Evolutionary conservation across 148 eudicot genomes (phyloP), one percentile per base, ranked within the genome.

Genomic region (Silene uniflora): DNA sequence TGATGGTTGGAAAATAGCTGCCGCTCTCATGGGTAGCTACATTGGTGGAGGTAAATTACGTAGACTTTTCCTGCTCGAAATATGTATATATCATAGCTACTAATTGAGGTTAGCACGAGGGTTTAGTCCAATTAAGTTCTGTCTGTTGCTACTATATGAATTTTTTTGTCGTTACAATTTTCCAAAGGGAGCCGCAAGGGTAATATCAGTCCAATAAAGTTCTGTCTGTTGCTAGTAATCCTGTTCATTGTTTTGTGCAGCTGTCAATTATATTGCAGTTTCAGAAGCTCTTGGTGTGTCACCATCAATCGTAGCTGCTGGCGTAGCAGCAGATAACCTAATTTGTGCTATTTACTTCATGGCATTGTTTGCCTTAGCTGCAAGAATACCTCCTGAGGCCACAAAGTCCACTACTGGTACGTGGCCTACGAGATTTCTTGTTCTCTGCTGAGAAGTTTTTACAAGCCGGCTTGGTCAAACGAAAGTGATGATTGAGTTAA

Each of bases 321-420:
- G 98, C 52, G 85, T 91, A 74, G 98, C 98, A 72, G 98, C 93
- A 63, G 98, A 90, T 73, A 93, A 93, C 85, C 91, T 93, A 49
- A 88, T 93, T 63, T 91, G 95, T 80, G 97, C 98, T 24, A 62
- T 87, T 61, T 91, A 91, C 84, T 93, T 90, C 47, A 80, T 88
- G 86, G 65, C 87, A 56, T 81, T 91, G 71, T 91, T 91, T 79
- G 90, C 93, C 52, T 71, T 93, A 55, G 98, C 93, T 56, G 86
- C 98, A 54, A 89, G 81, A 83, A 83, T 84, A 52, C 89, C 95
- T 69, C 71, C 88, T 0, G 93, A 91, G 85, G 62, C 77, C 67
- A 77, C 86, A 73, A 71, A 81, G 29, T 62, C 87, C 42, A 46
- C 83, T 24, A 56, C 79, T 60, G 95, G 94, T 93, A 80, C 10